A percentile compares a stretch with the other conserved stretches of the same genome.
Conservation (phyloP, 2,329 filamentous ascomycete genomes). For the Penicillium sp. region DNA sequence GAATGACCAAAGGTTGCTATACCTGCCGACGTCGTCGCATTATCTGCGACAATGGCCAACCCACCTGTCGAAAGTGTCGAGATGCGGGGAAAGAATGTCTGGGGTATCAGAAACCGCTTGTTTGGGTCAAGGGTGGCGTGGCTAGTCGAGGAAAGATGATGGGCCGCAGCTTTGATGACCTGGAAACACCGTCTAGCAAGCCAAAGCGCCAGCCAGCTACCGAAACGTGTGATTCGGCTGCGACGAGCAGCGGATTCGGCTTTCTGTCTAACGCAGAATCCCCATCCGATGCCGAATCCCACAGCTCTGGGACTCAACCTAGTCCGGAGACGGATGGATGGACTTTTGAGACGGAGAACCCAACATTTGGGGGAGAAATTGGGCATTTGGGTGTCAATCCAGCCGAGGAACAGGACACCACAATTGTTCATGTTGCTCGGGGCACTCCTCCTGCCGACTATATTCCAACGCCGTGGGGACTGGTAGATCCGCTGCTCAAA, state of each 20-base stretch:
- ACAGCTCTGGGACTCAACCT: conserved; percentile 14
- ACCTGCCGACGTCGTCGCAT: conserved; percentile 46
- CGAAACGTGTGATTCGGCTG: background rate
- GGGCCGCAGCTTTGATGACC: conserved; percentile 51
- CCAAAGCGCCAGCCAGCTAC: background rate
- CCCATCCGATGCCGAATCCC: conserved; percentile 15
- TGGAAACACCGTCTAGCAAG: conserved; percentile 16
- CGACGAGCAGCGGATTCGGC: conserved; percentile 3
- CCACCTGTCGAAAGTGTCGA: conserved; percentile 43
- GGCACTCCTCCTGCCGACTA: conserved; percentile 12
- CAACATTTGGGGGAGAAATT: background rate
- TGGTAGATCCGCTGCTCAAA: conserved; percentile 49
- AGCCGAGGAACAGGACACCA: conserved; percentile 7
- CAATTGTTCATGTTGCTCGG: conserved; percentile 17
- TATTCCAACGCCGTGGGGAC: conserved; percentile 36
- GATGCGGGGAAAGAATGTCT: conserved; percentile 45
- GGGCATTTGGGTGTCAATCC: background rate
- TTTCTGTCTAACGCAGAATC: conserved; percentile 12
- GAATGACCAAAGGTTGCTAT: conserved; percentile 44
- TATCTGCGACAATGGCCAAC: conserved; percentile 43
- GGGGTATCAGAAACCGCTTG: conserved; percentile 43
- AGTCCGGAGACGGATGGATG: conserved; percentile 19
- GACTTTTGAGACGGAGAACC: conserved; percentile 9
- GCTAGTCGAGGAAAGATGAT: conserved; percentile 50
- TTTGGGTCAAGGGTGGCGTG: conserved; percentile 45